Conservation (phyloP, 176 grass and related monocot species). For the Microstegium vimineum region DNA sequence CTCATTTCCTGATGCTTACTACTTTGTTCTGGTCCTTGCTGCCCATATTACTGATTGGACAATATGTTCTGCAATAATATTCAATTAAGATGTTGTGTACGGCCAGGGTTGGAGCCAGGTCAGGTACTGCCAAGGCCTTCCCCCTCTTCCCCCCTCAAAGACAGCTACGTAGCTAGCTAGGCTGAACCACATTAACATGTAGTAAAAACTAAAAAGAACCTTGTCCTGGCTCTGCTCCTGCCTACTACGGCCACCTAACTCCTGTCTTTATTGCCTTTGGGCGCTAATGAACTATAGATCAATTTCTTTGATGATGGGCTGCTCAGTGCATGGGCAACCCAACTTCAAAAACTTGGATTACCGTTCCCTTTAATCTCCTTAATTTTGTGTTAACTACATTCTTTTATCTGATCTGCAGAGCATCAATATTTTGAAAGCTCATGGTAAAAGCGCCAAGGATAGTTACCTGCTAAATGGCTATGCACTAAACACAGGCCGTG, state of each 20-base stretch:
- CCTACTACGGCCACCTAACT: not conserved
- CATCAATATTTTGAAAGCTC: conserved; percentile 90
- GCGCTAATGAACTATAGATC: not conserved
- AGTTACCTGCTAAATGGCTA: conserved; percentile 91
- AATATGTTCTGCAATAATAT: not conserved
- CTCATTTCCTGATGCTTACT: not conserved
- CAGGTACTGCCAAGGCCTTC: not conserved
- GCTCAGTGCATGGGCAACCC: not conserved
- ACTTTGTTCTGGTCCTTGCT: not conserved
- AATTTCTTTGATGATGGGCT: not conserved
- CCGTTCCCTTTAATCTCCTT: not conserved
- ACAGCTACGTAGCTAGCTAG: not conserved
- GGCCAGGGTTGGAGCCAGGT: no score
- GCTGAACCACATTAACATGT: not conserved
- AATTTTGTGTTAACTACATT: not conserved
- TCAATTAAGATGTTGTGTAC: not conserved
- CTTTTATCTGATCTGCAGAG: conserved; percentile 40
- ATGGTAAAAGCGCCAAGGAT: conserved; percentile 76
- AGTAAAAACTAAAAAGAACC: no score
- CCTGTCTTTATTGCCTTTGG: not conserved
- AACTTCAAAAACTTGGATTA: not conserved
- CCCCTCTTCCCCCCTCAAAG: not conserved
- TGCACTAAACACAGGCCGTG: conserved; percentile 76
- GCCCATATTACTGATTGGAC: not conserved
- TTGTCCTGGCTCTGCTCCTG: not conserved